These are phyloP conservation scores for Venturia aucupariae DNA, from an alignment of 2,329 filamentous ascomycete genomes.

Conservation along the genomic window DNA sequence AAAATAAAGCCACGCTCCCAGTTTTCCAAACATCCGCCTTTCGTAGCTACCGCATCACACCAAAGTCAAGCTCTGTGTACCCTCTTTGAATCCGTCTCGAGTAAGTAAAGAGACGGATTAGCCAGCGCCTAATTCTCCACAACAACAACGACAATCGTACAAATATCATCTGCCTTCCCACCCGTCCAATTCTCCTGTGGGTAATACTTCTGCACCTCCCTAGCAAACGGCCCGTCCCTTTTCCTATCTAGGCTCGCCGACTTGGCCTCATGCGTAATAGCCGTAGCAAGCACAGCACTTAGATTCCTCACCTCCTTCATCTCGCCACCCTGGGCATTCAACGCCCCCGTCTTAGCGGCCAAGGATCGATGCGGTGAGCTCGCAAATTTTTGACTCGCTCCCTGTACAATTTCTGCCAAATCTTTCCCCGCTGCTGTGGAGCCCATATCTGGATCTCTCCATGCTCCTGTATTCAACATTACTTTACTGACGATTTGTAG, in stretches of 20 bases:
- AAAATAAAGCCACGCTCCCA: neutral
- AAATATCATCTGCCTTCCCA: constrained; percentile 94
- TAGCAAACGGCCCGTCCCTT: constrained; percentile 86
- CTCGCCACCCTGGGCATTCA: neutral
- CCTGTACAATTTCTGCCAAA: constrained; percentile 36
- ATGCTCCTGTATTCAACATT: constrained; percentile 68
- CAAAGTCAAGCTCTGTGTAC: neutral
- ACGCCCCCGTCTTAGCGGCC: neutral
- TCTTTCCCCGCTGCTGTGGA: constrained; percentile 38
- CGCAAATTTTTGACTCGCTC: neutral
- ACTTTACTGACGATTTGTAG: constrained; percentile 66
- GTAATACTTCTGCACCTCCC: constrained; percentile 81
- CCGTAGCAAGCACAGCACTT: constrained; percentile 71
- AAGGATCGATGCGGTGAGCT: neutral
- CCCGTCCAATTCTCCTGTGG: constrained; percentile 81
- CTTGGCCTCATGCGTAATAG: constrained; percentile 76
- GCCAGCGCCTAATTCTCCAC: neutral
- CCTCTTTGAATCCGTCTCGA: neutral
- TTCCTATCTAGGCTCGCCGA: constrained; percentile 71
- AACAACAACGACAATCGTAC: constrained; percentile 58
- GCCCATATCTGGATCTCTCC: constrained; percentile 49
- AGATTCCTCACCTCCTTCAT: constrained; percentile 31
- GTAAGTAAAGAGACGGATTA: neutral
- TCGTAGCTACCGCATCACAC: neutral
- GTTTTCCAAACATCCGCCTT: neutral